Percentiles rank a stretch among this genome's conserved stretches.
phyloP scores from a whole-genome alignment of 2,329 filamentous ascomycete species.

The Colletotrichum sp. region DNA sequence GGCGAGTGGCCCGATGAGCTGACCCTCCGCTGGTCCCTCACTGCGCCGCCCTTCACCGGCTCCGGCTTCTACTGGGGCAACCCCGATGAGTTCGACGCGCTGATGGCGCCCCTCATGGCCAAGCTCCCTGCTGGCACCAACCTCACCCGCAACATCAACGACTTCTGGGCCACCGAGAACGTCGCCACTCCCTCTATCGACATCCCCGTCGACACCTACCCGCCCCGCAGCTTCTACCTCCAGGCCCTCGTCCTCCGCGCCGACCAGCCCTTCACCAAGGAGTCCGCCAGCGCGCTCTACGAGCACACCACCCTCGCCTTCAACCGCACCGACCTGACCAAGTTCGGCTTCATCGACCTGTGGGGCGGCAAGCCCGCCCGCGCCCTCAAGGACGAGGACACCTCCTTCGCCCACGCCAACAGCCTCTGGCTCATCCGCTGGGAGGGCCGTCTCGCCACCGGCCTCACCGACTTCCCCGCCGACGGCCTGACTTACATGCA shows the following conservation, averaged over 20 bases:
- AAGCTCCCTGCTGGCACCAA: constrained; percentile 9
- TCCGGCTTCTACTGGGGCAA: constrained; percentile 23
- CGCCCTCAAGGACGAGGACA: constrained; percentile 39
- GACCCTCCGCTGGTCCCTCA: constrained; percentile 19
- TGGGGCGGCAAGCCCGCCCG: constrained; percentile 15
- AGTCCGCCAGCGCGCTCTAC: constrained; percentile 11
- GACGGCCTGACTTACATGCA: constrained; percentile 51
- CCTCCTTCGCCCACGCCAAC: constrained; percentile 44
- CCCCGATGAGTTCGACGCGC: constrained; percentile 15
- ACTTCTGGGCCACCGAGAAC: constrained; percentile 21
- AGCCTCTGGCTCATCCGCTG: constrained; percentile 40
- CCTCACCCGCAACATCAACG: constrained; percentile 11
- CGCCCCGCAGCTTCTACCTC: constrained; percentile 21
- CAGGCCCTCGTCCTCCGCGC: constrained; percentile 19
- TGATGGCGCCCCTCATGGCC: constrained; percentile 15
- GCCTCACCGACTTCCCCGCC: constrained; percentile 53
- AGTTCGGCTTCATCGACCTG: constrained; percentile 21
- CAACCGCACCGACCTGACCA: constrained; percentile 20
- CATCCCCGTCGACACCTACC: constrained; percentile 9
- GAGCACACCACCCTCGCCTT: constrained; percentile 12
- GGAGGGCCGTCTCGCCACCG: constrained; percentile 27
- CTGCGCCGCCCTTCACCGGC: constrained; percentile 9
- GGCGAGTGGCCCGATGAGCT: constrained; percentile 18
- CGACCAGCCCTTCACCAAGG: constrained; percentile 19
- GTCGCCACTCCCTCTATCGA: constrained; percentile 18